phyloP scores from a whole-genome alignment of 331 rosid genomes.

The Acacia pycnantha region DNA sequence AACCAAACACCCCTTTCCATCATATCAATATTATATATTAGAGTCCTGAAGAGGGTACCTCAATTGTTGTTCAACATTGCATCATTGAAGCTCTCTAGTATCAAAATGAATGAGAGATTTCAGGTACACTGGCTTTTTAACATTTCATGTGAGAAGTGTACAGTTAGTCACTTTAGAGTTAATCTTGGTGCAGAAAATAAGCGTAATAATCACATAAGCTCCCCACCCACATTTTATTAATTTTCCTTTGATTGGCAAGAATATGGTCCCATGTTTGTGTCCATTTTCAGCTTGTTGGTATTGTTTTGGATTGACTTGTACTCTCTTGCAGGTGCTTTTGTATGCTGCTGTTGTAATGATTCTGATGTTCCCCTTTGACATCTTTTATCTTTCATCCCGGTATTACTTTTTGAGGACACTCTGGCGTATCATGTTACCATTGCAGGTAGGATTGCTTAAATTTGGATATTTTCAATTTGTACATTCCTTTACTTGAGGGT shows the following conservation, averaged over 20 bases:
- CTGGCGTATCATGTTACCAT: constrained; percentile 85
- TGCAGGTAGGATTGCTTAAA: constrained; percentile 76
- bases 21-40: background rate
- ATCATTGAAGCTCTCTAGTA: background rate
- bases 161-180: background rate
- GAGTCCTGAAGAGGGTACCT: background rate
- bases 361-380: constrained; percentile 91
- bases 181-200: constrained; percentile 1
- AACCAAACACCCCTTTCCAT: no score
- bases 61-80: background rate
- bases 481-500: no score
- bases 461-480: constrained; percentile 8
- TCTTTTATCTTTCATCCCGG: constrained; percentile 89
- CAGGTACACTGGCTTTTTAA: background rate
- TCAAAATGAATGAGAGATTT: background rate
- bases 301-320: constrained; percentile 33
- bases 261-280: constrained; percentile 16
- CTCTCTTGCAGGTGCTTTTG: constrained; percentile 83
- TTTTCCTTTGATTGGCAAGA: constrained; percentile 9
- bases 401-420: constrained; percentile 87
- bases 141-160: background rate
- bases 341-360: constrained; percentile 74
- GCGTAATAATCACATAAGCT: background rate
- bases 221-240: background rate
- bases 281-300: constrained; percentile 26